Evolutionary conservation across 2,329 filamentous ascomycete genomes (phyloP).

Genomic region (Penicillium hordei): DNA sequence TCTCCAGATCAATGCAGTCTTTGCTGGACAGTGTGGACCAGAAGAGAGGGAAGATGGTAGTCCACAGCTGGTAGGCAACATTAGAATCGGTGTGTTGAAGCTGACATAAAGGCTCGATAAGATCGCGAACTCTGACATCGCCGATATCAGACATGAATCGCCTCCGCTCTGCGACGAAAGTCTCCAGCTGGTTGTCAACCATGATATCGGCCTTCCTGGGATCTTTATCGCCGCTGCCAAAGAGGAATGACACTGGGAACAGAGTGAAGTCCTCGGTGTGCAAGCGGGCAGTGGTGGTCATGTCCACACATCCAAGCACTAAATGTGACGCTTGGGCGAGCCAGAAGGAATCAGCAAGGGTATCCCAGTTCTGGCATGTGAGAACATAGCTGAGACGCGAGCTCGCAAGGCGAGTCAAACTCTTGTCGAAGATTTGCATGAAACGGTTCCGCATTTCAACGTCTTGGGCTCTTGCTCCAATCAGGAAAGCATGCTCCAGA

Average conservation of each 20-base stretch:
- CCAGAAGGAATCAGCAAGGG: slow-evolving; percentile 93
- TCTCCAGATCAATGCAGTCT: slow-evolving; percentile 85
- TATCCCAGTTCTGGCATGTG: slow-evolving; percentile 94
- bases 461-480: slow-evolving; percentile 88
- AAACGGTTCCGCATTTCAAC: slow-evolving; percentile 97
- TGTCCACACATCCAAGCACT: slow-evolving; percentile 85
- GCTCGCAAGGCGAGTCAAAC: slow-evolving; percentile 86
- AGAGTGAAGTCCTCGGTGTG: slow-evolving; percentile 81
- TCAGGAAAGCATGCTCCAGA: slow-evolving; percentile 96
- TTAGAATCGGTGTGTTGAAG: slow-evolving; percentile 85
- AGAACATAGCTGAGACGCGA: slow-evolving; percentile 87
- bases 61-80: slow-evolving; percentile 86
- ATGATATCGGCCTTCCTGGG: slow-evolving; percentile 62
- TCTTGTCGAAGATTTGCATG: slow-evolving; percentile 93
- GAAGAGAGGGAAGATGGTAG: slow-evolving; percentile 84
- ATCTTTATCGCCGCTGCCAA: slow-evolving; percentile 72
- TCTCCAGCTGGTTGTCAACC: slow-evolving; percentile 78
- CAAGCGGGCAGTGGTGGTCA: slow-evolving; percentile 74
- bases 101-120: slow-evolving; percentile 86
- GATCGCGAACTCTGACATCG: slow-evolving; percentile 81
- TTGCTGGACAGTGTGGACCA: slow-evolving; percentile 88
- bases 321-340: slow-evolving; percentile 91
- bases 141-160: slow-evolving; percentile 81
- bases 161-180: slow-evolving; percentile 72
- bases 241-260: slow-evolving; percentile 70